phyloP scores from a whole-genome alignment of 2,329 filamentous ascomycete genomes.

The Hypoxylon sp. region DNA sequence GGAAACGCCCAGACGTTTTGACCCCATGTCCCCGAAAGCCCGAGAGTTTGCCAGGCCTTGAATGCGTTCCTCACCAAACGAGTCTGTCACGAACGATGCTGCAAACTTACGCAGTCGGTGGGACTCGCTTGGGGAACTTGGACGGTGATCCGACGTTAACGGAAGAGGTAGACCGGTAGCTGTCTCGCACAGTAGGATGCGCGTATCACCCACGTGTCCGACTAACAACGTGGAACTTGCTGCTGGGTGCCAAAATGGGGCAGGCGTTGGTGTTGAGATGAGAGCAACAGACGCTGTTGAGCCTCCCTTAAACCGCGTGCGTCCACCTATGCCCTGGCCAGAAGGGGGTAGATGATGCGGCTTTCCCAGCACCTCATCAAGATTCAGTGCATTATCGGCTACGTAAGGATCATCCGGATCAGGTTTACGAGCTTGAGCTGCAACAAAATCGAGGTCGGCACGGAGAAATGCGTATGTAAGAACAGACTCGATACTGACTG shows the following conservation, averaged over 20 bases:
- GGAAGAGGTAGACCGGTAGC: slow-evolving; percentile 84
- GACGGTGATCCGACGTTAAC: slow-evolving; percentile 92
- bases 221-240: slow-evolving; percentile 87
- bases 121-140: slow-evolving; percentile 86
- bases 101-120: slow-evolving; percentile 88
- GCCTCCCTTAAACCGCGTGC: slow-evolving; percentile 88
- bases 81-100: slow-evolving; percentile 89
- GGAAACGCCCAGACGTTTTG: slow-evolving; percentile 92
- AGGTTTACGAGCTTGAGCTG: slow-evolving; percentile 87
- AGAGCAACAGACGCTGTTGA: slow-evolving; percentile 92
- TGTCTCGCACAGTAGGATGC: slow-evolving; percentile 90
- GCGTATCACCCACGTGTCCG: slow-evolving; percentile 93
- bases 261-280: slow-evolving; percentile 91
- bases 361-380: slow-evolving; percentile 83
- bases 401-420: slow-evolving; percentile 78
- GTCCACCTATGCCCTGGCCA: slow-evolving; percentile 77
- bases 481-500: slow-evolving; percentile 80
- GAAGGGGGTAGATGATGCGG: slow-evolving; percentile 69
- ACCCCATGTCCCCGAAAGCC: slow-evolving; percentile 91
- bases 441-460: slow-evolving; percentile 94
- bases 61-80: slow-evolving; percentile 97
- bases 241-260: slow-evolving; percentile 94
- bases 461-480: slow-evolving; percentile 94
- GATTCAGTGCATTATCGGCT: slow-evolving; percentile 84
- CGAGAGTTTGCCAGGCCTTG: slow-evolving; percentile 93